Percentiles rank a stretch among this genome's conserved stretches.
phyloP scores from a whole-genome alignment of 192 early-diverging fungal genomes.

The Borealophlyctis nickersoniae region DNA sequence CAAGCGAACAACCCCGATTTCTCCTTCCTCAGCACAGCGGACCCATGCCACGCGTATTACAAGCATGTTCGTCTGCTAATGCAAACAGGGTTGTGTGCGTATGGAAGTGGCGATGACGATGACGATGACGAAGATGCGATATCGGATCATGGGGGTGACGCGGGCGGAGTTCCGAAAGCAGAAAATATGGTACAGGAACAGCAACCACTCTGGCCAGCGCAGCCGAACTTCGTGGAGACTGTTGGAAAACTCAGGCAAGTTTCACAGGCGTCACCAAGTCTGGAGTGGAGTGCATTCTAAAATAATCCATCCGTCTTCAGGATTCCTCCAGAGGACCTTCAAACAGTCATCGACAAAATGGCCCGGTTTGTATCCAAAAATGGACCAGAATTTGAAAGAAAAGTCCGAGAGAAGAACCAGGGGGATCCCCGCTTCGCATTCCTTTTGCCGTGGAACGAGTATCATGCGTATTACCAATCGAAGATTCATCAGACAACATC shows the following conservation, averaged over 20 bases:
- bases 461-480: conserved; percentile 39
- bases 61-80: conserved; percentile 62
- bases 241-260: too few species aligned
- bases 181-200: too few species aligned
- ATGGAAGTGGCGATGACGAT: conserved; percentile 23
- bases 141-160: too few species aligned
- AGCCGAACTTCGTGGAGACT: too few species aligned
- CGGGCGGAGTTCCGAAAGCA: too few species aligned
- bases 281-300: too few species aligned
- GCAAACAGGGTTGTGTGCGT: conserved; percentile 57
- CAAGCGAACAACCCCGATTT: conserved; percentile 71
- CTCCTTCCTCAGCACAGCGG: conserved; percentile 59
- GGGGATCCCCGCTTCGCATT: conserved; percentile 49
- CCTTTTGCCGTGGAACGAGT: conserved; percentile 46
- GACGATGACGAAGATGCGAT: conserved; percentile 1
- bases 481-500: not conserved
- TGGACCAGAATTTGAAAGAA: conserved; percentile 37
- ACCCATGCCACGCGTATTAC: conserved; percentile 68
- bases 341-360: conserved; percentile 35
- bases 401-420: conserved; percentile 38
- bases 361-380: conserved; percentile 41
- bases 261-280: too few species aligned
- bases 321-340: not conserved
- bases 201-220: too few species aligned
- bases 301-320: not conserved